These are phyloP conservation scores for Parsonsia alboflavescens DNA, from an alignment of 257 asterid genomes.

Conservation along the genomic window DNA sequence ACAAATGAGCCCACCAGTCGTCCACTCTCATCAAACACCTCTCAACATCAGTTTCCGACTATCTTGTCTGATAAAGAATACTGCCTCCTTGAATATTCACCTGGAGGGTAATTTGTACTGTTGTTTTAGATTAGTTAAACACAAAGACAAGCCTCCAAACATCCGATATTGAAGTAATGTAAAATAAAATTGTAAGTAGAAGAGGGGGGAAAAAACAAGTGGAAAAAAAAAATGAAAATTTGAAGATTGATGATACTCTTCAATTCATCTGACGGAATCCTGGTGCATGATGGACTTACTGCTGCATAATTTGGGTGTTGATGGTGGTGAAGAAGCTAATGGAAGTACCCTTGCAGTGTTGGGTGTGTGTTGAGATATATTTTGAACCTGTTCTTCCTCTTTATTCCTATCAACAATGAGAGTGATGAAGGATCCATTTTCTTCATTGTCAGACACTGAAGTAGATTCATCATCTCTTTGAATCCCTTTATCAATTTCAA, in stretches of 20 bases:
- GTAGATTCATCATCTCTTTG: slow-evolving; percentile 13
- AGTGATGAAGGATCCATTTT: slow-evolving; percentile 33
- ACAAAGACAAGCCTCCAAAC: background rate
- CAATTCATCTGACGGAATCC: slow-evolving; percentile 5
- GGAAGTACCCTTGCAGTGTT: slow-evolving; percentile 38
- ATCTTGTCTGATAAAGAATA: slow-evolving; percentile 21
- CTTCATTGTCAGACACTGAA: slow-evolving; percentile 26
- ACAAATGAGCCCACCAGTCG: slow-evolving; percentile 14
- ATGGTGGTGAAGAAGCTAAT: slow-evolving; percentile 27
- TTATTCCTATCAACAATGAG: slow-evolving; percentile 21
- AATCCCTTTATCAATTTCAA: background rate
- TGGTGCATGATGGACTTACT: slow-evolving; percentile 4
- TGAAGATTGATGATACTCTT: background rate
- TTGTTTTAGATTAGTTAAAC: background rate
- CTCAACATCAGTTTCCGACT: slow-evolving; percentile 23
- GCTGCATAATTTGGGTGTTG: slow-evolving; percentile 9
- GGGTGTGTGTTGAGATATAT: slow-evolving; percentile 14
- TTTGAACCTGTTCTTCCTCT: slow-evolving; percentile 20
- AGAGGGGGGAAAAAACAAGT: no score
- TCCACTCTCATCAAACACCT: slow-evolving; percentile 20
- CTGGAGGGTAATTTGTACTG: background rate
- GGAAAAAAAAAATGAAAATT: background rate
- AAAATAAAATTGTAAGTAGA: background rate
- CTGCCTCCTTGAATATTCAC: slow-evolving; percentile 21
- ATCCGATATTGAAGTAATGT: background rate